Evolutionary conservation across 2,329 filamentous ascomycete genomes (phyloP).

Genomic region (Xylaria sp.): DNA sequence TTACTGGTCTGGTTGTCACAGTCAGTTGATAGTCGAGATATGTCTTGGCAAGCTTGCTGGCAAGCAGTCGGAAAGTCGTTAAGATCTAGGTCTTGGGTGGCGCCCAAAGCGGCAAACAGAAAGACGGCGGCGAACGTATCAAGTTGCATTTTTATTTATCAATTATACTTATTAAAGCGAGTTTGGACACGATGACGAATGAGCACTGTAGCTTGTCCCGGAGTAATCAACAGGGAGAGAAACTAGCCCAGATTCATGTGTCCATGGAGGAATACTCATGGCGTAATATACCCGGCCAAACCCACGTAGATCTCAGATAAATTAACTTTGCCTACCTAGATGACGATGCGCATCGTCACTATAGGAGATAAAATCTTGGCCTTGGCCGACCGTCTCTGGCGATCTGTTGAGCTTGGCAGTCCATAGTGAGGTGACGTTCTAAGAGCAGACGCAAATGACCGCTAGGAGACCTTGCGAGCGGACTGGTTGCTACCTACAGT

Average conservation of each 20-base stretch:
- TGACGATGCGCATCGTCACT: conserved; percentile 15
- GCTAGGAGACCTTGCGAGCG: too few species aligned
- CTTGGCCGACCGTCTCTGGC: background rate
- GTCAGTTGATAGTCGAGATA: conserved; percentile 1
- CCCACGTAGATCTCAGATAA: background rate
- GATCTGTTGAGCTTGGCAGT: background rate
- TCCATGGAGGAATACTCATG: background rate
- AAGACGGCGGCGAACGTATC: background rate
- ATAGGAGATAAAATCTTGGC: too few species aligned
- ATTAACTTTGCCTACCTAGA: conserved; percentile 3
- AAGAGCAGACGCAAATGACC: too few species aligned
- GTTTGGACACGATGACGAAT: too few species aligned
- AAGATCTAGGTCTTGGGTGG: conserved; percentile 17
- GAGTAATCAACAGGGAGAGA: background rate
- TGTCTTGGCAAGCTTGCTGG: conserved; percentile 15
- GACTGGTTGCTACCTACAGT: too few species aligned
- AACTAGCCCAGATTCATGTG: conserved; percentile 10
- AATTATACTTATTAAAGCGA: too few species aligned
- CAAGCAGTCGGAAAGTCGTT: conserved; percentile 12
- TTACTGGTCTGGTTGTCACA: conserved; percentile 5
- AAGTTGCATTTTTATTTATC: conserved; percentile 9
- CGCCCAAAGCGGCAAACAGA: conserved; percentile 12
- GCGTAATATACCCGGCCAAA: background rate
- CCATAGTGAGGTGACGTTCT: too few species aligned
- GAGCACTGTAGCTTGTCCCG: background rate